Conservation (phyloP, 176 grass and related monocot genomes). For the Carex scoparia region DNA sequence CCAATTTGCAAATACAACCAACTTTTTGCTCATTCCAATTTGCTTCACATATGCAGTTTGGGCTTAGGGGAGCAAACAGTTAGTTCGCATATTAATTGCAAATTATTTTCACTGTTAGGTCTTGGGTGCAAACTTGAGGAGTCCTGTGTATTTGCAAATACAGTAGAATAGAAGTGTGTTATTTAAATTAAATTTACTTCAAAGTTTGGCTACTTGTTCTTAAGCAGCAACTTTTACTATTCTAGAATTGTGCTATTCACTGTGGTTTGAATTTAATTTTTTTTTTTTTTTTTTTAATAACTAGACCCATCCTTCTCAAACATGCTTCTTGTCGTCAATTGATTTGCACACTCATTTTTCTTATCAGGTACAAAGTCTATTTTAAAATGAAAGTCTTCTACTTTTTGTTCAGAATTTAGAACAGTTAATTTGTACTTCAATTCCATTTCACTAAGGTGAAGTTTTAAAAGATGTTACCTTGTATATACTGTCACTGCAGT, state of each 20-base stretch:
- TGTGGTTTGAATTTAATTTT: neutral
- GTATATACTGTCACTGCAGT: neutral
- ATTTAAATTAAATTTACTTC: neutral
- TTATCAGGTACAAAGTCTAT: conserved; percentile 62
- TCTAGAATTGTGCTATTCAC: neutral
- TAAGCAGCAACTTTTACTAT: neutral
- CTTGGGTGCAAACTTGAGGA: neutral
- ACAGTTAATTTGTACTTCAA: neutral
- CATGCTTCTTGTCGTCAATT: conserved; percentile 91
- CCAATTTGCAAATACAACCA: neutral
- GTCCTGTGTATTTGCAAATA: neutral
- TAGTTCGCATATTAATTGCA: neutral
- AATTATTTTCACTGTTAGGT: neutral
- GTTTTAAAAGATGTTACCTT: neutral
- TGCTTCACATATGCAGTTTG: too few species aligned
- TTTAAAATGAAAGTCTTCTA: neutral
- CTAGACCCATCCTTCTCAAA: conserved; percentile 93
- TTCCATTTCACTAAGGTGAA: neutral
- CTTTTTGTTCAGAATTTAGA: conserved; percentile 8
- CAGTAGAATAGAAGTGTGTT: neutral
- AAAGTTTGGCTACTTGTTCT: neutral
- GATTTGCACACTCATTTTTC: conserved; percentile 96
- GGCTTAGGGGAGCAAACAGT: neutral
- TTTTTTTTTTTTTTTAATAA: neutral
- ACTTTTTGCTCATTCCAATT: neutral